Base-by-base conservation (phyloP, 2,329 filamentous ascomycete species). In the Aspergillus proliferans region DNA sequence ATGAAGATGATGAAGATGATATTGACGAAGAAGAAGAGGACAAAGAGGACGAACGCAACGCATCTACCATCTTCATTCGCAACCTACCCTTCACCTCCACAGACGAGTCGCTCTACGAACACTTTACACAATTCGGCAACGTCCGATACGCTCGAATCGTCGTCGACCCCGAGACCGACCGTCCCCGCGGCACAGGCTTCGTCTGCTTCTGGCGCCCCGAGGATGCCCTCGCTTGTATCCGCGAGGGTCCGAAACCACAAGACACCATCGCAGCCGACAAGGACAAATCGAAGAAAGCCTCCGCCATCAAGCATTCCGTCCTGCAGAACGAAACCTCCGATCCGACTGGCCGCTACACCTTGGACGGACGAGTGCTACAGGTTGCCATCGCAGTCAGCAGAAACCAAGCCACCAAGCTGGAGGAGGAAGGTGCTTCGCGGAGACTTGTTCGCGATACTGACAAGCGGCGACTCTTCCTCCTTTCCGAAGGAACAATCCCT, bases 121-220 rank as follows among this genome's bases (percentile, higher is more conserved):
- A 96, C 66, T 98, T 98, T 63, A 75, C 76, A n/a, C 78, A 85
- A 60, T 97, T 98, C 61, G 94, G 93, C 22, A 80, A 79, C n/a
- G 76, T 96, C 36, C 82, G 91, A 34, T 98, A 97, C 66, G 93
- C 92, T 4, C 82, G 94, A 56, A 85, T 96, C 8, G 94, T 98
- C 34, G 81, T 94, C 65, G 92, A 98, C 65, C 85, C 79, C 43
- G 82, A 83, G 21, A 95, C 89, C 0, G 90, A 91, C 58, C 85
- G 88, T 46, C 88, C 93, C 2, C 88, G 87, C 43, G 93, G 93
- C 22, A 97, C 92, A 28, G 93, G 86, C 3, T 98, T 98, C 62
- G 92, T 97, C 26, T 95, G 89, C 72, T 98, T 98, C 72, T 85
- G 85, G 71, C 84, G 86, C 45, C 73, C 77, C 34, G 81, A 86